Evolutionary conservation across 1,284 basidiomycete species (phyloP), one percentile per base, ranked within the genome.

Genomic region (Puccinia sorghi): DNA sequence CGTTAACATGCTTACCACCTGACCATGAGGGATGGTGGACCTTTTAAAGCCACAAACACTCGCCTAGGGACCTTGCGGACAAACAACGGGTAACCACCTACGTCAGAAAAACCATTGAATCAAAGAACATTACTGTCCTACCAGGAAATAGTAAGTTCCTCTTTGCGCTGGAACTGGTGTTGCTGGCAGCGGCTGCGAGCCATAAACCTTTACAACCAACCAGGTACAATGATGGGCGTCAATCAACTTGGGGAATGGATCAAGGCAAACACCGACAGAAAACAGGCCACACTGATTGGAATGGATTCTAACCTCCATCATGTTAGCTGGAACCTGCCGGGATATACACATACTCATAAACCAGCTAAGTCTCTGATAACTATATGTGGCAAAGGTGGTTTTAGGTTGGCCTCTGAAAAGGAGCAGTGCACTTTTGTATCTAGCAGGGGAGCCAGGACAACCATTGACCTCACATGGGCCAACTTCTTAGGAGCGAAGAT

Each of bases 251-350:
- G 15, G 20, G 9, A 9, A 0, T 69, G 41, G 41, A 22, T 69
- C 4, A 17, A 15, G 1, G 3, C 25, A 7, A 0, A 3, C 39
- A 64, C 43, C 15, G 22, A 64, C n/a, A 7, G 37, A 5, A 0
- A 22, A 8, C 52, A 2, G 11, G 27, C 73, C 13, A 64, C 73
- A 15, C 12, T 66, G 1, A 39, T 76, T n/a, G 46, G 5, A 0
- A 76, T 76, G 61, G 63, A 76, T 22, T 48, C 59, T 0, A 76
- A 76, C 17, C 73, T 76, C 41, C 73, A 76, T 32, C 59, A 76
- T 48, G 13, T 2, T 0, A n/a, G 13, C 3, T 76, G 73, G 63
- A 76, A 76, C n/a, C 61, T 46, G 9, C 12, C 63, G 6, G 39
- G 48, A 1, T 76, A 52, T 37, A 20, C 17, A 1, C 73, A 67